Conservation (phyloP, 31 red algal genomes). For the Porphyra umbilicalis region DNA sequence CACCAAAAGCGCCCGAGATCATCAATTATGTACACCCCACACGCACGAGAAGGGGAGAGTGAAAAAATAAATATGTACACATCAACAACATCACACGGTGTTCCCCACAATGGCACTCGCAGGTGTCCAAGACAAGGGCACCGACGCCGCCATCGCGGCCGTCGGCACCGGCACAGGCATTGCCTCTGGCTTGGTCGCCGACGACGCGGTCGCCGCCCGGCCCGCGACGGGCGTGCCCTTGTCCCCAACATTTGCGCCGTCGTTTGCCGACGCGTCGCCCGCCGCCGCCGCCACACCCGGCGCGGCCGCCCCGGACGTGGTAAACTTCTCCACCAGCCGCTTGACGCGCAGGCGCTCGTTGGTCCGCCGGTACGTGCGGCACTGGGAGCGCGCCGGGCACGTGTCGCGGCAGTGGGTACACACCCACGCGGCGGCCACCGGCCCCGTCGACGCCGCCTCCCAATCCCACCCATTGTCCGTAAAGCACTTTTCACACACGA, state of each 20-base stretch:
- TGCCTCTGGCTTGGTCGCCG: too few species aligned
- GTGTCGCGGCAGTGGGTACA: conserved; percentile 56
- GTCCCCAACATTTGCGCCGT: too few species aligned
- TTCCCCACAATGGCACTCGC: background rate
- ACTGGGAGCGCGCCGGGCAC: conserved; percentile 73
- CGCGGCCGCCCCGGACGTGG: background rate
- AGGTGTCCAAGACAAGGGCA: background rate
- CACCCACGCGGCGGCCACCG: conserved; percentile 25
- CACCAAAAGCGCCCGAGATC: too few species aligned
- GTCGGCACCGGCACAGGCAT: background rate
- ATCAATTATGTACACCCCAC: background rate
- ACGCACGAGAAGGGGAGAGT: too few species aligned
- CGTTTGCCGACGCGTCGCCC: background rate
- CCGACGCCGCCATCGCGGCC: background rate
- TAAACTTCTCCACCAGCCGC: conserved; percentile 13
- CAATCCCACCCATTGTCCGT: conserved; percentile 56
- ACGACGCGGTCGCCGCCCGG: too few species aligned
- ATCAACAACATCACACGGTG: too few species aligned
- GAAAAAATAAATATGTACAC: too few species aligned
- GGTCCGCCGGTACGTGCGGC: conserved; percentile 52
- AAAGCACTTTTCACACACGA: conserved; percentile 61
- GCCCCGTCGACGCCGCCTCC: conserved; percentile 15
- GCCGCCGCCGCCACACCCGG: background rate
- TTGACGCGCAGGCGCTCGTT: conserved; percentile 51
- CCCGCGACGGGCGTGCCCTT: too few species aligned